These are phyloP conservation scores for Fusarium musae DNA, from an alignment of 2,329 filamentous ascomycete genomes.

Conservation along the genomic window DNA sequence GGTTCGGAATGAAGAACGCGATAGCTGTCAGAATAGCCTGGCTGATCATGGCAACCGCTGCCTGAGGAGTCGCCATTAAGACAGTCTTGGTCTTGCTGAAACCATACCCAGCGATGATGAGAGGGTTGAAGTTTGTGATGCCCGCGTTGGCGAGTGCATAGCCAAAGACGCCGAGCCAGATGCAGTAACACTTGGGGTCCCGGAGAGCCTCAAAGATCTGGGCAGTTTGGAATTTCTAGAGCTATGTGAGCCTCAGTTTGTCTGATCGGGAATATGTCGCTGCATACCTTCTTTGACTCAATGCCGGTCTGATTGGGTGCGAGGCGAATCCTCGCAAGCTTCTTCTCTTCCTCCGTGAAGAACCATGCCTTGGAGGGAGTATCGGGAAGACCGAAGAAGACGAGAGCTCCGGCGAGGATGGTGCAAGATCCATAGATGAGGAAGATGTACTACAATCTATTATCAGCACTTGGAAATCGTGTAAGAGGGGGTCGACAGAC, in stretches of 20 bases:
- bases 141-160: constrained; percentile 76
- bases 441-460: constrained; percentile 21
- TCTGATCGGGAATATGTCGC: rapidly evolving
- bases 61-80: constrained; percentile 48
- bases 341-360: neutral
- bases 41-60: constrained; percentile 47
- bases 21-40: constrained; percentile 39
- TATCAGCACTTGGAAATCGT: neutral
- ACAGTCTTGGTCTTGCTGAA: constrained; percentile 45
- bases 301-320: neutral
- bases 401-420: neutral
- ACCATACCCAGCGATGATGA: constrained; percentile 68
- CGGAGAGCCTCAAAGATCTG: constrained; percentile 38
- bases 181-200: constrained; percentile 41
- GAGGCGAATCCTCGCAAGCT: neutral
- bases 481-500: rapidly evolving
- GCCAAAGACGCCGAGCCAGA: constrained; percentile 56
- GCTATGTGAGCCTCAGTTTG: neutral
- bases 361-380: constrained; percentile 19
- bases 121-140: constrained; percentile 70
- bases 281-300: constrained; percentile 5
- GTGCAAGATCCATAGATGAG: constrained; percentile 40
- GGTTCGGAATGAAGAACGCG: constrained; percentile 43
- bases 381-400: constrained; percentile 4
- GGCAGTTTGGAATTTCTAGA: constrained; percentile 21